Base-by-base conservation (phyloP, 179 eudicot genomes). In the Beta lomatogona region DNA sequence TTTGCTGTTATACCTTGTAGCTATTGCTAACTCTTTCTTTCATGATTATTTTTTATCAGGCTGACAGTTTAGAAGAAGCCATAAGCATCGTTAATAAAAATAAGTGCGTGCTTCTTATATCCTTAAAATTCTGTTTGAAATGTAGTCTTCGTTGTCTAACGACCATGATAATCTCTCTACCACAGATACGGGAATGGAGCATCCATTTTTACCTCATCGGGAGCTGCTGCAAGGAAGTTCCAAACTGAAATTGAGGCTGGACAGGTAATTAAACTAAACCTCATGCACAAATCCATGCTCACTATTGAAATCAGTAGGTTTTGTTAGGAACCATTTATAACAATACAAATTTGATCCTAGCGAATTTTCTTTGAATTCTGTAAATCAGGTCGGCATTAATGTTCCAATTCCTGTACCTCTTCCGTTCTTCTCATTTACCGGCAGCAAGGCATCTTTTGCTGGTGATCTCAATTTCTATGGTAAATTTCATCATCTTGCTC, bases 231-330 rank as follows among this genome's bases (percentile, higher is more conserved):
- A 50, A 93, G 98, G 83, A 97, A 94, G 80, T 97, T 97, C 75
- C 97, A 94, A 87, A 92, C 89, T 71, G 99, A 97, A 57, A 94
- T 97, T n/a, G 99, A 97, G 80, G 92, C 98, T 75, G 98, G 99
- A 60, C 98, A 94, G 98, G 99, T 93, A 89, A 80, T 54, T 55
- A 68, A 71, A 31, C 3, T 28, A 59, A 36, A 36, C n/a, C 53
- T 58, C 41, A 11, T 57, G 9, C 76, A n/a, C 44, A 9, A 22
- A 15, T 63, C 28, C 45, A 15, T 54, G 5, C 6, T 16, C 59
- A 41, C 53, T 52, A 41, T 36, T n/a, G 8, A 46, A 3, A 15
- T 44, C 22, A 12, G 28, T 46, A 55, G 54, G 41, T 28, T 70
- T 4, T 7, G 50, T 46, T 18, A 48, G 13, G 46, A 8, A 73